phyloP scores from a whole-genome alignment of 192 early-diverging fungal species.

The Radiomyces spectabilis region DNA sequence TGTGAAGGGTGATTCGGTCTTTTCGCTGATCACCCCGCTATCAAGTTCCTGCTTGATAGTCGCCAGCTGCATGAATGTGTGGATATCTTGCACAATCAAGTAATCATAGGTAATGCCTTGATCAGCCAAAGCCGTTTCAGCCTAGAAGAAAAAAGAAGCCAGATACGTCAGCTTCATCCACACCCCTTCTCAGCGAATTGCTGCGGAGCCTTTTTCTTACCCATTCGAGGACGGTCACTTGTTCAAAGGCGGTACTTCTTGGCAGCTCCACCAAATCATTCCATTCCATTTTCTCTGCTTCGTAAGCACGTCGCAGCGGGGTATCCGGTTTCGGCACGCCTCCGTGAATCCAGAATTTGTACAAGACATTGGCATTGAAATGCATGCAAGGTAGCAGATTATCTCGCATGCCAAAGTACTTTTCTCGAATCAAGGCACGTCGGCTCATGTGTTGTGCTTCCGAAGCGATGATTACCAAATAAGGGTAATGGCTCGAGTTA shows the following conservation, averaged over 20 bases:
- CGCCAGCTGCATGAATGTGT: conserved; percentile 22
- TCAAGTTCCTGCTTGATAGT: conserved; percentile 6
- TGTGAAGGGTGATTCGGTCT: conserved; percentile 9
- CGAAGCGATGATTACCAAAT: conserved; percentile 37
- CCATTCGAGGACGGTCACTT: conserved; percentile 10
- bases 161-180: neutral
- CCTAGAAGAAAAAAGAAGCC: conserved; percentile 5
- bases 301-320: conserved; percentile 21
- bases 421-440: conserved; percentile 37
- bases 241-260: conserved; percentile 3
- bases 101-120: conserved; percentile 29
- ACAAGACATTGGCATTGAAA: conserved; percentile 26
- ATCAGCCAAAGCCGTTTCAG: neutral
- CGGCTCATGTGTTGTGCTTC: conserved; percentile 21
- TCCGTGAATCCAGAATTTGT: conserved; percentile 37
- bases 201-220: conserved; percentile 1
- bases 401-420: conserved; percentile 42
- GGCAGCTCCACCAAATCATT: conserved; percentile 31
- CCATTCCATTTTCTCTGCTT: conserved; percentile 45
- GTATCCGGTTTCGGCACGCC: neutral
- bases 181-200: neutral
- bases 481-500: conserved; percentile 29
- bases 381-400: conserved; percentile 41
- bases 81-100: conserved; percentile 26
- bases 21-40: neutral